These are phyloP conservation scores for Adiantum capillusveneris DNA, from an alignment of 75 land plant genomes.

Conservation along the genomic window DNA sequence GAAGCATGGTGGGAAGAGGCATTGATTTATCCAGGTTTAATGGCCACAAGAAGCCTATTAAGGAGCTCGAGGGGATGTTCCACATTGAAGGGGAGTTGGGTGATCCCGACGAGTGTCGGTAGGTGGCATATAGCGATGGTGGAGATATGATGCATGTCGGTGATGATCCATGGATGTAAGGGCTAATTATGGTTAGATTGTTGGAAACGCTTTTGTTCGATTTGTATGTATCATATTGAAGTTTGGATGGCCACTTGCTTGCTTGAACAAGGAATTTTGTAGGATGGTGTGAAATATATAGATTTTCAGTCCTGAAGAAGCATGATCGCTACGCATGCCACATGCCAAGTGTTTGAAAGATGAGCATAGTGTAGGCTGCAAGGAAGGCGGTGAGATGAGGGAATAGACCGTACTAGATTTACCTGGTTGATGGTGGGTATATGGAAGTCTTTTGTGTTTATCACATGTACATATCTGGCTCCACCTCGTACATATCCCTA, in stretches of 20 bases:
- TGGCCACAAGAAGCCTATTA: slow-evolving; percentile 40
- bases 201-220: too few species aligned
- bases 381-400: not conserved
- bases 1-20: slow-evolving; percentile 58
- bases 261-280: slow-evolving; percentile 56
- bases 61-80: slow-evolving; percentile 53
- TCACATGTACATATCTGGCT: too few species aligned
- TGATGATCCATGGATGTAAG: slow-evolving; percentile 90
- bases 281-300: slow-evolving; percentile 66
- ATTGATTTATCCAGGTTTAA: slow-evolving; percentile 54
- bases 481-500: too few species aligned
- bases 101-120: slow-evolving; percentile 54
- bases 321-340: slow-evolving; percentile 8
- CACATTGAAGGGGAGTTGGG: slow-evolving; percentile 59
- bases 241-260: not conserved
- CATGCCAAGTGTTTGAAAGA: not conserved
- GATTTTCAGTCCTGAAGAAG: slow-evolving; percentile 56
- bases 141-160: slow-evolving; percentile 90
- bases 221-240: not conserved
- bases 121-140: slow-evolving; percentile 71
- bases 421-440: not conserved
- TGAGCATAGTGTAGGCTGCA: not conserved
- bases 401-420: not conserved
- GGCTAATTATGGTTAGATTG: too few species aligned
- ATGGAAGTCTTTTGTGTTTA: too few species aligned